phyloP scores from a whole-genome alignment of 2,329 filamentous ascomycete genomes.

The Monilinia laxa region DNA sequence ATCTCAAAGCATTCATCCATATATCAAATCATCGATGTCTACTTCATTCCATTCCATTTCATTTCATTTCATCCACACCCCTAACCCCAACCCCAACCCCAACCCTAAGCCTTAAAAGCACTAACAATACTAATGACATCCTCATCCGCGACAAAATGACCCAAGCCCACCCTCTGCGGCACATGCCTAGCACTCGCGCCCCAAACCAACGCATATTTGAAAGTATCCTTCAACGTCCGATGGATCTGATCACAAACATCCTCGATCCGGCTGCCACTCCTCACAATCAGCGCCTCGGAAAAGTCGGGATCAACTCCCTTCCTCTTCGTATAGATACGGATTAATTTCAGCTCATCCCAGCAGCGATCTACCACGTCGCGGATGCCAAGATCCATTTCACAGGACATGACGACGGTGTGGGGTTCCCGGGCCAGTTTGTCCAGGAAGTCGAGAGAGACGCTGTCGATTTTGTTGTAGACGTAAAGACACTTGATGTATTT shows the following conservation, averaged over 20 bases:
- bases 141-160: constrained; percentile 72
- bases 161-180: constrained; percentile 86
- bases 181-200: constrained; percentile 93
- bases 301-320: constrained; percentile 92
- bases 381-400: constrained; percentile 91
- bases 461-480: constrained; percentile 99
- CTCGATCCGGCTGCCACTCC: constrained; percentile 84
- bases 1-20: too few species aligned
- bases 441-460: constrained; percentile 87
- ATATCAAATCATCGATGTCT: not conserved
- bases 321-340: constrained; percentile 94
- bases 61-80: constrained; percentile 55
- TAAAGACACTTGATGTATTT: constrained; percentile 95
- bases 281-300: constrained; percentile 86
- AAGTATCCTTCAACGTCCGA: constrained; percentile 91
- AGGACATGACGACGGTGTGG: constrained; percentile 94
- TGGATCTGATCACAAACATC: constrained; percentile 97
- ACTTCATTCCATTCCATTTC: not conserved
- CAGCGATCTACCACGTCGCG: constrained; percentile 91
- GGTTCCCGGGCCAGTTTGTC: constrained; percentile 90
- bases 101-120: constrained; percentile 43
- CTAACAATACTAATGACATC: constrained; percentile 68
- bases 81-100: too few species aligned
- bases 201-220: constrained; percentile 99
- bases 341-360: constrained; percentile 88